These are phyloP conservation scores for Crithidia brevicula DNA, from an alignment of 208 protist species.

Conservation along the genomic window DNA sequence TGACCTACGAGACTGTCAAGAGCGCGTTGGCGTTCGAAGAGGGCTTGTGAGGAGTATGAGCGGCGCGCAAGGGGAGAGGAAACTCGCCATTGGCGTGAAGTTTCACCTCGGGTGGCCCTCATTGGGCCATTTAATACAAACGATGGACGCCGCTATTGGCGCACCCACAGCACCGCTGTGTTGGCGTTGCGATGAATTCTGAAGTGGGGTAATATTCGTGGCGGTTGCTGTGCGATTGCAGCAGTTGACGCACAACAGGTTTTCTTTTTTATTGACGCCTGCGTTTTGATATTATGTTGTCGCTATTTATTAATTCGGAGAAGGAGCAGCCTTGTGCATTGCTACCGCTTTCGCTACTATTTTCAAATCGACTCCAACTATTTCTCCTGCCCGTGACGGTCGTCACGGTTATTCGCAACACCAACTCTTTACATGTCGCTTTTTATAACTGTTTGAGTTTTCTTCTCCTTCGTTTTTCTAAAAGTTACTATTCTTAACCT, in stretches of 20 bases:
- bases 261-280: no score
- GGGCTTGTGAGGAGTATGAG: background rate
- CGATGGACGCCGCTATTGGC: no score
- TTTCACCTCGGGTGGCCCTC: no score
- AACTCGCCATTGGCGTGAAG: background rate
- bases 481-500: background rate
- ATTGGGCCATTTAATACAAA: no score
- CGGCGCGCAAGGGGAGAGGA: background rate
- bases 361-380: conserved; percentile 19
- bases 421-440: conserved; percentile 23
- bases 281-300: background rate
- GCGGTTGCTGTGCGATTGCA: no score
- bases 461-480: conserved; percentile 9
- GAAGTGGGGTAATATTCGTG: no score
- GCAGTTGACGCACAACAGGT: no score
- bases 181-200: no score
- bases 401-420: background rate
- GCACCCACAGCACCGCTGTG: no score
- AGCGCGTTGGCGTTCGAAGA: conserved; percentile 28
- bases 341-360: background rate
- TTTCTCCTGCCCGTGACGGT: conserved; percentile 9
- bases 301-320: no score
- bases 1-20: conserved; percentile 93
- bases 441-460: conserved; percentile 10
- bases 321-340: no score